These are phyloP conservation scores for Alternaria postmessia DNA, from an alignment of 2,329 filamentous ascomycete genomes.

Conservation along the genomic window DNA sequence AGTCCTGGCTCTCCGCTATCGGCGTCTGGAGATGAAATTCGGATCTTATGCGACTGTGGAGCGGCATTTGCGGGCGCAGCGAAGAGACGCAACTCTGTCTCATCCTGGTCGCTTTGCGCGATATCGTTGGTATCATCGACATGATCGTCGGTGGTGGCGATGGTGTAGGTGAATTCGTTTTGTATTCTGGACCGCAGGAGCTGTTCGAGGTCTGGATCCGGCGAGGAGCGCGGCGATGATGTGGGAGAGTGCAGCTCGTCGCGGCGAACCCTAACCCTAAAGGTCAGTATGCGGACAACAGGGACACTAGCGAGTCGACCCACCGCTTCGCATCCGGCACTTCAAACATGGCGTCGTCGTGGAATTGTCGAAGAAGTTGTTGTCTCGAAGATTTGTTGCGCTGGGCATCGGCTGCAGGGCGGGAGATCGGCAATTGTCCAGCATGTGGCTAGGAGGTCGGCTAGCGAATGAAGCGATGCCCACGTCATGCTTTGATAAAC, in stretches of 20 bases:
- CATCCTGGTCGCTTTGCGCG: slow-evolving; percentile 34
- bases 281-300: slow-evolving; percentile 19
- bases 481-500: slow-evolving; percentile 10
- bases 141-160: background rate
- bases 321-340: slow-evolving; percentile 38
- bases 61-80: slow-evolving; percentile 34
- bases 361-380: background rate
- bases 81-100: slow-evolving; percentile 47
- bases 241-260: slow-evolving; percentile 46
- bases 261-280: slow-evolving; percentile 40
- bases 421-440: slow-evolving; percentile 17
- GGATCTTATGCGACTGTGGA: slow-evolving; percentile 39
- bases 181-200: slow-evolving; percentile 39
- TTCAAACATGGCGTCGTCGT: slow-evolving; percentile 30
- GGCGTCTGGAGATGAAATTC: slow-evolving; percentile 42
- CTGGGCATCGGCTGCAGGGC: slow-evolving; percentile 11
- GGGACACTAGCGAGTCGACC: background rate
- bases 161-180: slow-evolving; percentile 37
- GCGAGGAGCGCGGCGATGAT: slow-evolving; percentile 46
- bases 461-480: background rate
- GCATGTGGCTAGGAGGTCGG: background rate
- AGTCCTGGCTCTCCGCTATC: slow-evolving; percentile 38
- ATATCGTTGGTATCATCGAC: slow-evolving; percentile 11
- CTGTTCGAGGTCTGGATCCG: slow-evolving; percentile 43
- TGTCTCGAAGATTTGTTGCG: slow-evolving; percentile 5